Percentiles rank a stretch among this genome's conserved stretches.
Evolutionary conservation across 768 basidiomycete species (phyloP).

Genomic region (Phanerochaete sordida): DNA sequence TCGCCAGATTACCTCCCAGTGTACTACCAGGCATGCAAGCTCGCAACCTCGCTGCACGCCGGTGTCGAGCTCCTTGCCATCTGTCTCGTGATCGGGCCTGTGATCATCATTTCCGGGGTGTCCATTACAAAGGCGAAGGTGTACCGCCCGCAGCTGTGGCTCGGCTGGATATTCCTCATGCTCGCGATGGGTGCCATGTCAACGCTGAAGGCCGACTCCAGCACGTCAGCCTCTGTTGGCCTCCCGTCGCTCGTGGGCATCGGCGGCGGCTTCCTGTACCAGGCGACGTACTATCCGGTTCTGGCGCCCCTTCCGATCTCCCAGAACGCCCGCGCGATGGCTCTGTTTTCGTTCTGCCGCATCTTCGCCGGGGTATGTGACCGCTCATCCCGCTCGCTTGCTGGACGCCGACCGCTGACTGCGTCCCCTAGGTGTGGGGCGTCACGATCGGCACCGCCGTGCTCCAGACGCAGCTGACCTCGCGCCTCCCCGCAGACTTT

Average conservation of each 20-base stretch:
- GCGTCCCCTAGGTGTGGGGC: slow-evolving; percentile 25
- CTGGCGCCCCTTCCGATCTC: slow-evolving; percentile 25
- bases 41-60: slow-evolving; percentile 26
- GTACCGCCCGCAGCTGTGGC: slow-evolving; percentile 24
- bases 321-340: slow-evolving; percentile 30
- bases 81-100: slow-evolving; percentile 25
- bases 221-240: slow-evolving; percentile 21
- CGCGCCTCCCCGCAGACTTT: slow-evolving; percentile 23
- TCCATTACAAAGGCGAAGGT: slow-evolving; percentile 18
- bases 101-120: slow-evolving; percentile 24
- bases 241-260: slow-evolving; percentile 21
- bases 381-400: neutral
- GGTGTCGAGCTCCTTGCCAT: slow-evolving; percentile 21
- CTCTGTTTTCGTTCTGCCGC: slow-evolving; percentile 25
- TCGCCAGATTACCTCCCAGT: slow-evolving; percentile 39
- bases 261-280: slow-evolving; percentile 13
- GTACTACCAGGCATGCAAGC: slow-evolving; percentile 40
- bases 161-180: slow-evolving; percentile 34
- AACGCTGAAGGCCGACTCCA: slow-evolving; percentile 20
- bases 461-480: slow-evolving; percentile 30
- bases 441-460: slow-evolving; percentile 29
- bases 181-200: slow-evolving; percentile 35
- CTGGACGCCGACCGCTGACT: neutral
- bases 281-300: slow-evolving; percentile 15
- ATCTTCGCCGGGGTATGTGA: slow-evolving; percentile 1